A percentile compares a stretch with the other conserved stretches of the same genome.
These are phyloP conservation scores for Thermothielavioides terrestris DNA, from an alignment of 495 filamentous ascomycete genomes.

Conservation along the genomic window DNA sequence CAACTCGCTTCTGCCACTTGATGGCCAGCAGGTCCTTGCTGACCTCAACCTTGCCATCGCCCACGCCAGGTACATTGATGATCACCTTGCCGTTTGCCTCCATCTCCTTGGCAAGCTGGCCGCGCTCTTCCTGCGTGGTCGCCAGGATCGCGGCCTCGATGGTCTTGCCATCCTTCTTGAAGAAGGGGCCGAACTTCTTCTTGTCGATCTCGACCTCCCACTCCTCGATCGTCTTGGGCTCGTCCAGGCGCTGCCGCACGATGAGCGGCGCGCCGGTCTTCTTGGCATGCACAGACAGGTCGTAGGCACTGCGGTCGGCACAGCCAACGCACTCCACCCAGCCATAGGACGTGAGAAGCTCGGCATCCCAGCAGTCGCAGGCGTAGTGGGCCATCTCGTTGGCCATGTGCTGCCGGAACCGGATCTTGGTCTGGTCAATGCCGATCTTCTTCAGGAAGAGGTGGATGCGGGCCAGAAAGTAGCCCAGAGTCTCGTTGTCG, in stretches of 20 bases:
- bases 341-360: slow-evolving; percentile 67
- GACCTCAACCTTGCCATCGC: slow-evolving; percentile 53
- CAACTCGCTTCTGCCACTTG: slow-evolving; percentile 58
- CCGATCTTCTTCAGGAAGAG: slow-evolving; percentile 64
- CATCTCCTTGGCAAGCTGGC: slow-evolving; percentile 59
- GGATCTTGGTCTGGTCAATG: slow-evolving; percentile 60
- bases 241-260: slow-evolving; percentile 54
- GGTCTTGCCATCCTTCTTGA: slow-evolving; percentile 71
- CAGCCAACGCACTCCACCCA: slow-evolving; percentile 87
- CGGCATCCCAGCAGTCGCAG: slow-evolving; percentile 76
- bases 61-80: slow-evolving; percentile 52
- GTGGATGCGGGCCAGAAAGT: slow-evolving; percentile 74
- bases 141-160: slow-evolving; percentile 61
- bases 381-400: slow-evolving; percentile 76
- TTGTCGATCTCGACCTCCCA: slow-evolving; percentile 71
- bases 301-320: slow-evolving; percentile 74
- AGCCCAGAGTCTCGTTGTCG: slow-evolving; percentile 81
- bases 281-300: slow-evolving; percentile 69
- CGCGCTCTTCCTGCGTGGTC: slow-evolving; percentile 59
- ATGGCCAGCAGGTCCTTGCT: slow-evolving; percentile 61
- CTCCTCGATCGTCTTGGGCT: slow-evolving; percentile 59
- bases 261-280: slow-evolving; percentile 69
- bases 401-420: slow-evolving; percentile 81
- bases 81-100: slow-evolving; percentile 56
- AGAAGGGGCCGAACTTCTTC: slow-evolving; percentile 73